Evolutionary conservation across 345 rosid genomes (phyloP), one percentile per base, ranked within the genome.

Genomic region (Anacardium occidentale): DNA sequence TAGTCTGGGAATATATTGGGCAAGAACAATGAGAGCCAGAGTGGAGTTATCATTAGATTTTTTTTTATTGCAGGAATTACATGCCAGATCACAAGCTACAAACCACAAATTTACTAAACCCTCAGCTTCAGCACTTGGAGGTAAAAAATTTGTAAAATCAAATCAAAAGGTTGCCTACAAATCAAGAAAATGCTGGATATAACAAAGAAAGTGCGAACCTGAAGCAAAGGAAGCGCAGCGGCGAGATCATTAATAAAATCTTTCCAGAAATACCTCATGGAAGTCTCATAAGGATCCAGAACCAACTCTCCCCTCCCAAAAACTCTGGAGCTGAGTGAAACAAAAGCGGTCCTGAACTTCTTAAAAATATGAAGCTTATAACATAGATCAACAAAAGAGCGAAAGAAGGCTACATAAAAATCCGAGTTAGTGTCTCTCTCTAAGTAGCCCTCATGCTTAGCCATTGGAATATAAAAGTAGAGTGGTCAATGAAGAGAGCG

Each of bases 241-340:
- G 97, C 93, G 0, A 91, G 79, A 80, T 94, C 97, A 26, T 91
- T 76, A 26, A 88, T 59, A 42, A 94, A 92, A 83, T 95, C 98
- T 1, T 86, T 65, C 79, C 70, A 85, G 65, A 95, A 72, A 71
- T 92, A 95, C 47, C 88, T 82, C 76, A 29, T 75, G 12, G 96
- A 84, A 60, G 92, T 95, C 84, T 88, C 89, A 66, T 59, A 77
- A 0, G 93, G 72, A 69, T 92, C 99, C 96, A 81, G 92, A 21
- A 89, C 98, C 4, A 95, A 89, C 75, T 92, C 99, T 5, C 98
- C 97, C 0, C 90, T 85, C 11, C 98, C 97, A 44, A 95, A 92
- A 48, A 87, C 93, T 29, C 91, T 75, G 22, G 97, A 89, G 57
- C 78, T 91, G 14, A 96, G 84, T 0, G 98, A 88, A 5, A 91